Conservation (phyloP, 2,329 filamentous ascomycete species). For the Neopestalotiopsis rosae region DNA sequence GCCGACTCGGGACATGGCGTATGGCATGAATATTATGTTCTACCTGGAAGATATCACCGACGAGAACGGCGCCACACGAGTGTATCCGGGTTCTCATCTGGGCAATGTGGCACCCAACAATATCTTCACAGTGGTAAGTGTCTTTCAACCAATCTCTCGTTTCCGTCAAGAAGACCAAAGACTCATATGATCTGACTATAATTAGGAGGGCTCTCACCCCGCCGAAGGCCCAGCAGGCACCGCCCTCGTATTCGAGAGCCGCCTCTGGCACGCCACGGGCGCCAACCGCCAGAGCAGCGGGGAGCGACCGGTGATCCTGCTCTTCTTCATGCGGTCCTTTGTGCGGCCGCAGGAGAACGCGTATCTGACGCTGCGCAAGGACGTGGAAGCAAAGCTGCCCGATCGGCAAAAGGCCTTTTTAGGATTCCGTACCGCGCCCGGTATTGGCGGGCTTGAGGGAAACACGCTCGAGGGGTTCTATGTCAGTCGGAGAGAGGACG, state of each 20-base stretch:
- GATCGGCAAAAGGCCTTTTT: conserved; percentile 29
- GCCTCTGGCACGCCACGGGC: conserved; percentile 36
- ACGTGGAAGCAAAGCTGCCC: conserved; percentile 32
- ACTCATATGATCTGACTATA: neutral
- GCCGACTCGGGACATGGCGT: conserved; percentile 29
- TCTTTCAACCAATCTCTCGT: neutral
- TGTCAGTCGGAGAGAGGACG: conserved; percentile 3
- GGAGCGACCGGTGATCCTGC: conserved; percentile 1
- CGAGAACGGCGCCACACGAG: conserved; percentile 34
- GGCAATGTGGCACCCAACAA: conserved; percentile 29
- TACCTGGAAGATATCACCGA: conserved; percentile 39
- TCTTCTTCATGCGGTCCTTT: conserved; percentile 37
- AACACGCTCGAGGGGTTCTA: neutral
- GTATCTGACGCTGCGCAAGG: conserved; percentile 32
- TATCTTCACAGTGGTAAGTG: conserved; percentile 24
- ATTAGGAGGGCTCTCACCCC: conserved; percentile 26
- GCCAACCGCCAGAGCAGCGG: conserved; percentile 23
- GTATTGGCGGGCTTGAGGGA: neutral
- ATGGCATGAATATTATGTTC: conserved; percentile 32
- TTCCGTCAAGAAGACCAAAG: no score
- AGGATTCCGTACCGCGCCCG: conserved; percentile 19
- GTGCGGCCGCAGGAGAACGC: conserved; percentile 37
- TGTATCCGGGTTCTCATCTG: conserved; percentile 31
- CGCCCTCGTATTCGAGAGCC: conserved; percentile 32
- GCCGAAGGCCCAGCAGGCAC: conserved; percentile 33